Base-by-base conservation (phyloP, 129 eudicot species). In the Lactuca saligna region DNA sequence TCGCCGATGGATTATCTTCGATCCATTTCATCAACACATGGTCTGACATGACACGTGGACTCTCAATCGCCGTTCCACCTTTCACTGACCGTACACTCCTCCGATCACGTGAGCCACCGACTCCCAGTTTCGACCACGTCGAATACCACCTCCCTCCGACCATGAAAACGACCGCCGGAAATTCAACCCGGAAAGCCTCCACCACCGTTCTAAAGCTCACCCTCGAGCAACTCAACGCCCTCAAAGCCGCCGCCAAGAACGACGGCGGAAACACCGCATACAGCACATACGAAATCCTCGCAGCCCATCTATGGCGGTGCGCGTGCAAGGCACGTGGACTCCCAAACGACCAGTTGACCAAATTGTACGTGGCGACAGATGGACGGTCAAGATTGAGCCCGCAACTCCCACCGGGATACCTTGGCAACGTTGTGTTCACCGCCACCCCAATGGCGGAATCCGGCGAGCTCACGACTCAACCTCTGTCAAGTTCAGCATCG, bases 281-380 rank as follows among this genome's bases (percentile, higher is more conserved):
- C 32, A 83, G 87, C 78, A 76, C 87, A 0, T 89, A 77, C 46
- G 92, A 76, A 61, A 79, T 79, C 67, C 78, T 86, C 2, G 85
- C 92, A 0, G 92, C 82, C 7, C 96, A 89, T 53, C 37, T 86
- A 15, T 89, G 96, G 96, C 87, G 87, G 4, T 81, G 85, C 11
- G 82, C 82, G 1, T 83, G 87, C 86, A 81, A 77, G 67, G 96
- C 96, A 7, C 89, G 96, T 3, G 86, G 82, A 10, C 84, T 82
- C 0, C 44, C 75, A 0, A 77, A 80, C 6, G 82, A 85, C 41
- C 95, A 88, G 16, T 50, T 31, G 9, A 84, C 86, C 2, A 85
- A 83, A 67, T 38, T 89, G 61, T 78, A 85, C 51, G 78, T 88
- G 29, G 84, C 91, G 2, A 75, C 82, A 4, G 95, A 88, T 12